Evolutionary conservation across 371 early-diverging fungal genomes (phyloP).

Genomic region (Zychaea mexicana): DNA sequence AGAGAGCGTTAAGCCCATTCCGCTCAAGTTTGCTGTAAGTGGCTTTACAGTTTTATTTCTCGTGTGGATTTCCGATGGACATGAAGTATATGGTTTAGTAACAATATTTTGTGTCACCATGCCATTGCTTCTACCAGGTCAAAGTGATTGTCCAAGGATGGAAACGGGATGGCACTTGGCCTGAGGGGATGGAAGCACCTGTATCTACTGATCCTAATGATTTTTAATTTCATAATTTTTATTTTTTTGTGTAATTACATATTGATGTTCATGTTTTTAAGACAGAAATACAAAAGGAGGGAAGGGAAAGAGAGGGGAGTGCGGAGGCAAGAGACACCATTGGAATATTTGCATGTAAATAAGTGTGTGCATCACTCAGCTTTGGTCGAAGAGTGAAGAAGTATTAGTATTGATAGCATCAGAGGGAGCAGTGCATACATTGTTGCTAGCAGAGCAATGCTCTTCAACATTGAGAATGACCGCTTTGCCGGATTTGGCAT

Average conservation of each 20-base stretch:
- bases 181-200: slow-evolving; percentile 13
- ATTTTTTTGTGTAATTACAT: neutral
- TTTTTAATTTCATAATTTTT: neutral
- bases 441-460: slow-evolving; percentile 4
- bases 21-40: slow-evolving; percentile 12
- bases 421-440: neutral
- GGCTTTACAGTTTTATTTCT: neutral
- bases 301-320: no score
- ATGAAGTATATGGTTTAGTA: no score
- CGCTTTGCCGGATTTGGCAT: slow-evolving; percentile 35
- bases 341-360: neutral
- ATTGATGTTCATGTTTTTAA: neutral
- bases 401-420: neutral
- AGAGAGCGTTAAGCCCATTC: slow-evolving; percentile 7
- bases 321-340: no score
- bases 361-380: neutral
- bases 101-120: no score
- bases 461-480: slow-evolving; percentile 28
- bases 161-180: slow-evolving; percentile 17
- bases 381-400: neutral
- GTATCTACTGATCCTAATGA: neutral
- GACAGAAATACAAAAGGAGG: no score
- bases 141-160: slow-evolving; percentile 10
- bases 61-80: no score
- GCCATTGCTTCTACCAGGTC: no score